phyloP scores from a whole-genome alignment of 192 early-diverging fungal genomes.

The Pilobolus umbonatus region DNA sequence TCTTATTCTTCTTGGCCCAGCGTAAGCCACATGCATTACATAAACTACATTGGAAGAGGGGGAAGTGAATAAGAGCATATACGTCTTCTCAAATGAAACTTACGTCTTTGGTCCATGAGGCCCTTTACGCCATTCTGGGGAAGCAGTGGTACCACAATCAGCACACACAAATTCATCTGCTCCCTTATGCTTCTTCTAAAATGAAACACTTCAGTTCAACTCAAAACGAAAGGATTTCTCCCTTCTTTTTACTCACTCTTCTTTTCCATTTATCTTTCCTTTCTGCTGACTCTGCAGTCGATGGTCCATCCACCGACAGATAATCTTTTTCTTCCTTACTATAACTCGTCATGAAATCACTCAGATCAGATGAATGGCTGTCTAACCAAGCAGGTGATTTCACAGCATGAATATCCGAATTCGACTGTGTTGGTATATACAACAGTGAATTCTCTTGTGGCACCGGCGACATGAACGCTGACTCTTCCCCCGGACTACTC shows the following conservation, averaged over 20 bases:
- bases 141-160: constrained; percentile 45
- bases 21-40: constrained; percentile 47
- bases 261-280: constrained; percentile 18
- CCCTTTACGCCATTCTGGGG: constrained; percentile 49
- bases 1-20: constrained; percentile 35
- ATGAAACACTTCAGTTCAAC: not conserved
- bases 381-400: not conserved
- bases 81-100: no score
- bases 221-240: not conserved
- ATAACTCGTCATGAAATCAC: not conserved
- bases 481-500: not conserved
- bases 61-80: no score
- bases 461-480: not conserved
- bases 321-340: constrained; percentile 1
- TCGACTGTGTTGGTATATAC: not conserved
- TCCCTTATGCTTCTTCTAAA: constrained; percentile 38
- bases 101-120: constrained; percentile 47
- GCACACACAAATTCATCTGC: constrained; percentile 43
- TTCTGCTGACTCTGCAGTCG: not conserved
- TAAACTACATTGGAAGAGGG: constrained; percentile 25
- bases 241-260: not conserved
- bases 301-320: not conserved
- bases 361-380: constrained; percentile 1
- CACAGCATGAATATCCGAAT: not conserved
- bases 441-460: no score